Evolutionary conservation across 2,329 filamentous ascomycete species (phyloP), one percentile per base, ranked within the genome.

Genomic region (Neonectria coccinea): DNA sequence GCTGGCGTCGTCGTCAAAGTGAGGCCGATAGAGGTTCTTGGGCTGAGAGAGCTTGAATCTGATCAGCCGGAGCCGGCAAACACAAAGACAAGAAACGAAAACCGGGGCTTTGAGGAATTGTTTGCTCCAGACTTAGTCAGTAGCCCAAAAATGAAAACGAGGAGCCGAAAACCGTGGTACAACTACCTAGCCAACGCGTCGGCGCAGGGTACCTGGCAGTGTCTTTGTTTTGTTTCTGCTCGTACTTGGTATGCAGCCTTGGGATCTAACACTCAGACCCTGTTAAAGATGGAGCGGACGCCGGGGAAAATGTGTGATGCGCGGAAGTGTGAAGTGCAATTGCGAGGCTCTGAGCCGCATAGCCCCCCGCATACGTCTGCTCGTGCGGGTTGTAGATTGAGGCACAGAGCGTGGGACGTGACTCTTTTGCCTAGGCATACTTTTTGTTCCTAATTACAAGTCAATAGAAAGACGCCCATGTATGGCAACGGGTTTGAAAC

Each of bases 21-120:
- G 29, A 33, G 29, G 27, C 29, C n/a, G n/a, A 27, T 14, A 31
- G 16, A 51, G 47, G 4, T n/a, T 51, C 47, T 3, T 14, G 27
- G 47, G 47, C 47, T 51, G 27, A 12, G 47, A 9, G 4, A 33
- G 25, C 5, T 51, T 51, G 47, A 51, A 51, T 51, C 27, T 18
- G 10, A 33, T n/a, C 27, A 29, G 27, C n/a, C n/a, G n/a, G n/a
- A 5, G 27, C 4, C 27, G n/a, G 5, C 11, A 20, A 22, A 12
- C 31, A 33, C 31, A 18, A 33, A 4, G 33, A 9, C 18, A 51
- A 10, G 12, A 50, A 9, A n/a, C 9, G 47, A 51, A n/a, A 33
- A 33, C 9, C 11, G 48, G 29, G 48, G 10, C 48, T 7, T 33
- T 36, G 18, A 20, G n/a, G 48, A 39, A 12, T 20, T 33, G 29